Base-by-base conservation (phyloP, 768 basidiomycete species). In the Rhizopogon rudus region DNA sequence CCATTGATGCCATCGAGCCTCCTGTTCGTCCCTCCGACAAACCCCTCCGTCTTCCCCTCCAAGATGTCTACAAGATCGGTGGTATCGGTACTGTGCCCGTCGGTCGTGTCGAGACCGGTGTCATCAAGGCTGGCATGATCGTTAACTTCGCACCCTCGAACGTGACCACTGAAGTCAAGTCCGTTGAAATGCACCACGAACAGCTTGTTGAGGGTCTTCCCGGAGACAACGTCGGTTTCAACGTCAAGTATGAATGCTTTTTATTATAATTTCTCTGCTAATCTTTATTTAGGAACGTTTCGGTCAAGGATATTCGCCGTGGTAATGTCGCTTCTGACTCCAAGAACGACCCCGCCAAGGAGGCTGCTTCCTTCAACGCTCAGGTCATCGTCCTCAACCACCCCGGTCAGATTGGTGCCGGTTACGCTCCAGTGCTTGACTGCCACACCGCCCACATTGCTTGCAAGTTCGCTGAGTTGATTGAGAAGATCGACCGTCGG, bases 51-150 rank as follows among this genome's bases (percentile, higher is more conserved):
- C 95, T 99, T 64, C 94, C 96, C 68, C 93, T 97, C 75, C 96
- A 99, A 86, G 97, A 99, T 85, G 97, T 99, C 71, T 98, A 99
- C 93, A 99, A 99, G 85, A 99, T 99, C 68, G 97, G 97, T 79
- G 97, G 97, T 93, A 99, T 99, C 65, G 97, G 97, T 65, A 99
- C 97, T 67, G 97, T 99, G 70, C 97, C 97, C 74, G 97, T 99
- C 78, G 97, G 97, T 74, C 97, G 97, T 91, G 97, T 99, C 66
- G 97, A 99, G 83, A 99, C 97, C 71, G 97, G 97, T 88, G 71
- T 93, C 76, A 98, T 99, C 86, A 97, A 97, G 83, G 92, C 95
- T 67, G 96, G 96, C 75, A 99, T 98, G 96, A 81, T 99, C 67
- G 97, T 97, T 74, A 86, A 79, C 72, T 99, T 98, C 73, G 96